phyloP scores from a whole-genome alignment of 805 yeast species.

The Ogataea populi-albae region DNA sequence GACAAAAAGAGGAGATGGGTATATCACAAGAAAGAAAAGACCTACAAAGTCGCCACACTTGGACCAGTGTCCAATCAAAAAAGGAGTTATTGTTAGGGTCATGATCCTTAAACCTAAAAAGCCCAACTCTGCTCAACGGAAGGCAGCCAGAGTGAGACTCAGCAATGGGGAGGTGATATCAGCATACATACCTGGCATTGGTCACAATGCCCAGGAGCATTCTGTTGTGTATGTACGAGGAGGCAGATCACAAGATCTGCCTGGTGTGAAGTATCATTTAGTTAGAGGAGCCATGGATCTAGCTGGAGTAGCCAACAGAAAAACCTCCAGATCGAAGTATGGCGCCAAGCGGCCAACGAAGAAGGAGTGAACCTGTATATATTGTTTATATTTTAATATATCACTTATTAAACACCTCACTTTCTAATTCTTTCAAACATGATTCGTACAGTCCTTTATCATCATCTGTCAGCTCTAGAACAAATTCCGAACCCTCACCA shows the following conservation, averaged over 20 bases:
- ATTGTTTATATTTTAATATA: slow-evolving; percentile 6
- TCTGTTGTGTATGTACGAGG: slow-evolving; percentile 95
- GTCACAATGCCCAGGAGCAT: slow-evolving; percentile 97
- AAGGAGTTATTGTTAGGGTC: slow-evolving; percentile 91
- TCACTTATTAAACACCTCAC: slow-evolving; percentile 32
- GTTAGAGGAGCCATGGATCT: slow-evolving; percentile 92
- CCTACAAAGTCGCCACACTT: slow-evolving; percentile 75
- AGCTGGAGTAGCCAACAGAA: slow-evolving; percentile 91
- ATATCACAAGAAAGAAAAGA: slow-evolving; percentile 36
- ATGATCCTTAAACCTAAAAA: slow-evolving; percentile 96
- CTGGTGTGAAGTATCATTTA: slow-evolving; percentile 94
- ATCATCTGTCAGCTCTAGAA: slow-evolving; percentile 33
- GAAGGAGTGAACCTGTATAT: slow-evolving; percentile 29
- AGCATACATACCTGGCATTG: slow-evolving; percentile 97
- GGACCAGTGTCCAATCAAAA: slow-evolving; percentile 76
- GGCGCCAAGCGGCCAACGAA: slow-evolving; percentile 84
- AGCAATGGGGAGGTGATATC: slow-evolving; percentile 85
- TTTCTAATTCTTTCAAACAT: slow-evolving; percentile 43
- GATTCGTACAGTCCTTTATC: slow-evolving; percentile 42
- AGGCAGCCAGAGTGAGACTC: slow-evolving; percentile 91
- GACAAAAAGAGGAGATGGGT: slow-evolving; percentile 61
- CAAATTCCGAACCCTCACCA: slow-evolving; percentile 15
- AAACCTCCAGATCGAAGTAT: slow-evolving; percentile 85
- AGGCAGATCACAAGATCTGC: slow-evolving; percentile 97
- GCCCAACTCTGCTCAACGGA: slow-evolving; percentile 97